Evolutionary conservation across 805 yeast genomes (phyloP).

Genomic region (Isabelozyma pseudorhagii): DNA sequence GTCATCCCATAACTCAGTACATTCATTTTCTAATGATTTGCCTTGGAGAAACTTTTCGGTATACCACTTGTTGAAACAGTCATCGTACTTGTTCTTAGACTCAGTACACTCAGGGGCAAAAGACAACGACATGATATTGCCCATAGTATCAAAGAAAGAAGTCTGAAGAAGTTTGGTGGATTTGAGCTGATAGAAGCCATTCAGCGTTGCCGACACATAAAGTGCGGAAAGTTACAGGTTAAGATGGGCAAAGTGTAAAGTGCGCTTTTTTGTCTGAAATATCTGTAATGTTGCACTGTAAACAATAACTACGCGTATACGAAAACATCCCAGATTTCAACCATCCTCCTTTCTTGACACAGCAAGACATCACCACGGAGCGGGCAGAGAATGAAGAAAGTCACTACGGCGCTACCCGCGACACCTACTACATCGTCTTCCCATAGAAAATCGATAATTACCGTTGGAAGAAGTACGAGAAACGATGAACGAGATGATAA

Average conservation of each 20-base stretch:
- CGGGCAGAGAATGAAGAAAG: constrained; percentile 24
- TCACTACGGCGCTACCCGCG: constrained; percentile 23
- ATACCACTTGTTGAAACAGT: constrained; percentile 94
- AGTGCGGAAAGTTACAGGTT: not conserved
- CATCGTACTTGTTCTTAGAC: constrained; percentile 80
- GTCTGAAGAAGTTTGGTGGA: not conserved
- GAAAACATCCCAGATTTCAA: not conserved
- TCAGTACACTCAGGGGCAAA: constrained; percentile 97
- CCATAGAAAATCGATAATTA: constrained; percentile 25
- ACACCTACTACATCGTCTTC: constrained; percentile 19
- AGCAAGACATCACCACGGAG: not conserved
- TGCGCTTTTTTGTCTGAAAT: not conserved
- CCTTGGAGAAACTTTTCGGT: constrained; percentile 73
- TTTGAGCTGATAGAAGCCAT: too few relatives aligned
- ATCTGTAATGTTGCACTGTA: not conserved
- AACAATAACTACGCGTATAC: not conserved
- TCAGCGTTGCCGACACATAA: too few relatives aligned
- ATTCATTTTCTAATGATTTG: constrained; percentile 69
- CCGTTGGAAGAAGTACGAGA: constrained; percentile 6
- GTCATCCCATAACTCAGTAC: constrained; percentile 83
- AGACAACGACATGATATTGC: constrained; percentile 55
- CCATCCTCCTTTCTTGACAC: not conserved
- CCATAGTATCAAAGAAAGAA: constrained; percentile 22
- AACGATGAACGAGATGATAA: constrained; percentile 4
- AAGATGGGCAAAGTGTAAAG: not conserved